Percentiles rank a stretch among this genome's conserved stretches.
Conservation (phyloP, 2,329 filamentous ascomycete genomes). For the Aspergillus sp. region DNA sequence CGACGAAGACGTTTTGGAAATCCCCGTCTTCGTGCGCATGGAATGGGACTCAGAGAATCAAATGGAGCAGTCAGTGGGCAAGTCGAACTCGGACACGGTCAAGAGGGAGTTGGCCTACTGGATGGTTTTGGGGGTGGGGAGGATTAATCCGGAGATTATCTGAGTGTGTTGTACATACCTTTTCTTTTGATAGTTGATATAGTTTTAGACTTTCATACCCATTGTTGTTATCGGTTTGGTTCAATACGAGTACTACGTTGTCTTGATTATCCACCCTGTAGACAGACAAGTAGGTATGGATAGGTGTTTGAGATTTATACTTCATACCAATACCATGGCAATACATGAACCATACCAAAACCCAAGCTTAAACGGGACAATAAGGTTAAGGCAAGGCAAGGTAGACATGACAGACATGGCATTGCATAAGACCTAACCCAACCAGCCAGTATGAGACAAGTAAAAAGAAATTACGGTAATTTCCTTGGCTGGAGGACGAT, state of each 20-base stretch:
- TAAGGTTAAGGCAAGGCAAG: too few relatives aligned
- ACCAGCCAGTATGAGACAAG: too few relatives aligned
- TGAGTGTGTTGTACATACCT: constrained; percentile 3
- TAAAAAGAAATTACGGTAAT: too few relatives aligned
- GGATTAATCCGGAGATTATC: constrained; percentile 50
- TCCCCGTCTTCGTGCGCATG: constrained; percentile 87
- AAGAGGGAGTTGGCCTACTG: constrained; percentile 91
- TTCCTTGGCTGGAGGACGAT: too few relatives aligned
- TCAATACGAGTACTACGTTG: neutral
- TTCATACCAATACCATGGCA: too few relatives aligned
- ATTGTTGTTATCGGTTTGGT: neutral
- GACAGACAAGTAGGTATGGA: neutral
- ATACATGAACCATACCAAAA: too few relatives aligned
- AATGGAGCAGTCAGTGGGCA: constrained; percentile 30
- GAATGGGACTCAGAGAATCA: constrained; percentile 74
- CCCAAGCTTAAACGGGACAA: too few relatives aligned
- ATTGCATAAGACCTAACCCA: too few relatives aligned
- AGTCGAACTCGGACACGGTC: constrained; percentile 62
- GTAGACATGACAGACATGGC: too few relatives aligned
- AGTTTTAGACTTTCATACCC: neutral
- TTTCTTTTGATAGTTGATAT: constrained; percentile 5
- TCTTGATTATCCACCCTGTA: too few relatives aligned
- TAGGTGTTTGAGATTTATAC: too few relatives aligned
- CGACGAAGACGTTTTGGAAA: constrained; percentile 69
- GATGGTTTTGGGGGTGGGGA: constrained; percentile 85